A percentile compares a stretch with the other conserved stretches of the same genome.
Conservation (phyloP, 2,329 filamentous ascomycete species). For the Talaromyces sp. region DNA sequence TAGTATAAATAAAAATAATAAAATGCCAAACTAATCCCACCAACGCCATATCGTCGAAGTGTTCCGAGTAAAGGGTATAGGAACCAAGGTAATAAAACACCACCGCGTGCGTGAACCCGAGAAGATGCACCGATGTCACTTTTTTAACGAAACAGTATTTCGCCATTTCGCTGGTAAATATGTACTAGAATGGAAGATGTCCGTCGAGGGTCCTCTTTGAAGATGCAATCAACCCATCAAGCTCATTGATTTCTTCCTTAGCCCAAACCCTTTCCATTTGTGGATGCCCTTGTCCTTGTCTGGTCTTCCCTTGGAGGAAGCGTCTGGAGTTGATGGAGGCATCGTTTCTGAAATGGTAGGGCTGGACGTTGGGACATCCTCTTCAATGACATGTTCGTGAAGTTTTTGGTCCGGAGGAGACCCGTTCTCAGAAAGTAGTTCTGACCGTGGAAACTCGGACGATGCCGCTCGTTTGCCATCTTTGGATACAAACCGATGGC, state of each 20-base stretch:
- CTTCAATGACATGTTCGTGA: slow-evolving; percentile 11
- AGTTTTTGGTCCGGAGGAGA: slow-evolving; percentile 3
- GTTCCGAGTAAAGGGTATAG: slow-evolving; percentile 1
- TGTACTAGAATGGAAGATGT: slow-evolving; percentile 9
- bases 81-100: slow-evolving; percentile 1
- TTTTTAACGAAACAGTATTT: slow-evolving; percentile 3
- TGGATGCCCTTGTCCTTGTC: slow-evolving; percentile 15
- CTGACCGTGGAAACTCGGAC: slow-evolving; percentile 14
- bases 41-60: slow-evolving; percentile 3
- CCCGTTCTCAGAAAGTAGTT: slow-evolving; percentile 6
- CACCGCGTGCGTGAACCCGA: slow-evolving; percentile 1
- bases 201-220: not conserved
- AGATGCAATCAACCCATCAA: slow-evolving; percentile 16
- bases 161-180: slow-evolving; percentile 1
- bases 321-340: not conserved
- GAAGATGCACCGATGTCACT: slow-evolving; percentile 6
- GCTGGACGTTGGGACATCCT: slow-evolving; percentile 4
- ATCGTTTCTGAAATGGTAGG: not conserved
- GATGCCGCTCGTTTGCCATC: slow-evolving; percentile 29
- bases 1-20: not conserved
- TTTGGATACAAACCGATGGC: slow-evolving; percentile 56
- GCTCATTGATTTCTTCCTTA: slow-evolving; percentile 41
- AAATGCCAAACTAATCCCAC: not conserved
- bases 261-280: slow-evolving; percentile 37
- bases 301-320: slow-evolving; percentile 2